These are phyloP conservation scores for Scedosporium minutisporum DNA, from an alignment of 2,329 filamentous ascomycete species.

Conservation along the genomic window DNA sequence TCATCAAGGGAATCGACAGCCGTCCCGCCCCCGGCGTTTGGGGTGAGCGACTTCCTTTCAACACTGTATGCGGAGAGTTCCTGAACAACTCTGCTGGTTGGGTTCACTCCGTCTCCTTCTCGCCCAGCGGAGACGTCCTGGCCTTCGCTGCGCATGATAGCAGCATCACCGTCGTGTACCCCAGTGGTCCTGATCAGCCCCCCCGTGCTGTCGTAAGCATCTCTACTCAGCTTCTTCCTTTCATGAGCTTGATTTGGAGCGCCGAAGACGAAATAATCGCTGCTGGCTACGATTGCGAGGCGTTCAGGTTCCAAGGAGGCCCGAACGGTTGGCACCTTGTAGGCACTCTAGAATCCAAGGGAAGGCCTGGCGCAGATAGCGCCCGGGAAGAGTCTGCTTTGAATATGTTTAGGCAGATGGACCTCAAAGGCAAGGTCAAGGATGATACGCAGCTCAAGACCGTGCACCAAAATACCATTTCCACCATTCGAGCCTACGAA, in stretches of 20 bases:
- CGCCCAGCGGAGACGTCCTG: conserved; percentile 82
- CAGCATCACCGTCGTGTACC: conserved; percentile 94
- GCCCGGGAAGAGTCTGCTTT: conserved; percentile 80
- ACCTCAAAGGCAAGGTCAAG: conserved; percentile 84
- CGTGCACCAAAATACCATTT: conserved; percentile 93
- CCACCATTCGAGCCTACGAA: conserved; percentile 69
- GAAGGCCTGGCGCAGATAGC: conserved; percentile 48
- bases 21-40: conserved; percentile 79
- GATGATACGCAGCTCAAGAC: conserved; percentile 94
- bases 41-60: conserved; percentile 94
- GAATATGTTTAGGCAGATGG: conserved; percentile 99
- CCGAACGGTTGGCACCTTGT: conserved; percentile 74
- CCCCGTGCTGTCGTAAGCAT: conserved; percentile 85
- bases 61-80: conserved; percentile 95
- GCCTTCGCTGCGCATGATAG: conserved; percentile 94
- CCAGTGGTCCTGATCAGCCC: conserved; percentile 79
- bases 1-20: conserved; percentile 89
- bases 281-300: conserved; percentile 83
- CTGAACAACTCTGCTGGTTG: conserved; percentile 94
- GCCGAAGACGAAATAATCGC: conserved; percentile 88
- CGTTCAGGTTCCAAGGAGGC: conserved; percentile 76
- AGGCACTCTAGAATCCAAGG: conserved; percentile 71
- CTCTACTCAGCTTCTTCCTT: conserved; percentile 80
- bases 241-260: conserved; percentile 88
- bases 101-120: conserved; percentile 91